phyloP scores from a whole-genome alignment of 2,329 filamentous ascomycete genomes.

The Diaporthe destruens region DNA sequence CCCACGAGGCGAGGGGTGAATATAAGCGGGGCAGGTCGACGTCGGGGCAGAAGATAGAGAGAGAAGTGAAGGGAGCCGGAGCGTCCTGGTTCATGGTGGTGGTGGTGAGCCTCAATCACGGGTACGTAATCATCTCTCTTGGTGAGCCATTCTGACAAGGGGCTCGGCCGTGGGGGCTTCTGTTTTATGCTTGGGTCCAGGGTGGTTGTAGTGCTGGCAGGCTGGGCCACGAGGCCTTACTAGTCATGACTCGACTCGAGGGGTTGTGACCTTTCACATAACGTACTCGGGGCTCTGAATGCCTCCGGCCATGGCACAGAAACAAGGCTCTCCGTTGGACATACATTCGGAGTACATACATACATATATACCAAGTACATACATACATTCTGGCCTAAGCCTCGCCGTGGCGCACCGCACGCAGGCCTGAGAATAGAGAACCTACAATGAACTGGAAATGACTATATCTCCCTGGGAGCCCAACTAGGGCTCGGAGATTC shows the following conservation, averaged over 20 bases:
- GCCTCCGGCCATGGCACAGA: background rate
- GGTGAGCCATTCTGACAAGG: background rate
- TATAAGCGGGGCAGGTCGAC: constrained; percentile 3
- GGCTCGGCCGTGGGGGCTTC: constrained; percentile 17
- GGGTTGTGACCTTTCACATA: constrained; percentile 10
- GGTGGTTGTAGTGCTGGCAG: background rate
- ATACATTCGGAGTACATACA: background rate
- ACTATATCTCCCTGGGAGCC: constrained; percentile 1
- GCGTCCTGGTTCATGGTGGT: too few relatives aligned
- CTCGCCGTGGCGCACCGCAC: background rate
- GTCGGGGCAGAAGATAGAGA: background rate
- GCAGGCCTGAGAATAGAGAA: background rate
- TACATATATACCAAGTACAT: background rate
- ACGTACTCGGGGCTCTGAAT: background rate
- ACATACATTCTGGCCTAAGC: background rate
- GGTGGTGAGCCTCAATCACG: constrained; percentile 4
- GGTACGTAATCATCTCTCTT: constrained; percentile 2
- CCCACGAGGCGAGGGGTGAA: background rate
- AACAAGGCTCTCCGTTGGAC: background rate
- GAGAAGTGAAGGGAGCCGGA: background rate
- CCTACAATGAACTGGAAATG: background rate
- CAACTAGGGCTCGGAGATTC: constrained; percentile 6
- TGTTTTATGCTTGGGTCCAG: background rate
- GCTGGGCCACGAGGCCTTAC: background rate
- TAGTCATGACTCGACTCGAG: constrained; percentile 27